These are phyloP conservation scores for Xylariaceae sp. DNA, from an alignment of 2,329 filamentous ascomycete species.

Conservation along the genomic window DNA sequence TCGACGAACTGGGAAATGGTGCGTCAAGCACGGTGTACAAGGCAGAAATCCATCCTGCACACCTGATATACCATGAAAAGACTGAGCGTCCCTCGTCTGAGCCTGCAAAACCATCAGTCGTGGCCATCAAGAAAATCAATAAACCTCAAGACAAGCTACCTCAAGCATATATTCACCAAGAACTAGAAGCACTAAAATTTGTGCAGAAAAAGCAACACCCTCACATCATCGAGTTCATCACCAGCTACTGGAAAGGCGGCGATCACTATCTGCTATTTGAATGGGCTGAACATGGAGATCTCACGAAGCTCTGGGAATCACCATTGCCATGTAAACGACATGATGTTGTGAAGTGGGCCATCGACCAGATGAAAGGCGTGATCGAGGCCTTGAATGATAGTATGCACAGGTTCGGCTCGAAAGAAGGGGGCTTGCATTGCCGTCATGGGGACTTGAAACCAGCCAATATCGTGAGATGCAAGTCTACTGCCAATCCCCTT, in stretches of 20 bases:
- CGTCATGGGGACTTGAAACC: not conserved
- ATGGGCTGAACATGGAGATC: not conserved
- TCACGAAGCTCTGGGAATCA: not conserved
- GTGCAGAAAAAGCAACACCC: not conserved
- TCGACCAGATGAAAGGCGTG: not conserved
- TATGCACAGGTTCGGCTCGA: not conserved
- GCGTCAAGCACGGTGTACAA: not conserved
- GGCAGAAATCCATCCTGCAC: not conserved
- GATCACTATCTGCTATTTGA: not conserved
- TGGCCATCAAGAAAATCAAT: not conserved
- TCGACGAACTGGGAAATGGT: not conserved
- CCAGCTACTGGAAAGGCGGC: not conserved
- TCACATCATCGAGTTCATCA: not conserved
- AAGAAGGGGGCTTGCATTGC: not conserved
- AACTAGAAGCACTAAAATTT: not conserved
- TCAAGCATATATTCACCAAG: not conserved
- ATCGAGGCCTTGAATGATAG: not conserved
- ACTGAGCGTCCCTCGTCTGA: not conserved
- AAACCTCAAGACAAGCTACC: not conserved
- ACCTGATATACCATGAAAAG: not conserved
- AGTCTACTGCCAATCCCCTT: not conserved
- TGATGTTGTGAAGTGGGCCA: not conserved
- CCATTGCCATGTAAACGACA: not conserved
- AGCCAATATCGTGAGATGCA: not conserved
- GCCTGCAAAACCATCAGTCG: no score